These are phyloP conservation scores for Cercospora sp. DNA, from an alignment of 2,329 filamentous ascomycete species.

Conservation along the genomic window DNA sequence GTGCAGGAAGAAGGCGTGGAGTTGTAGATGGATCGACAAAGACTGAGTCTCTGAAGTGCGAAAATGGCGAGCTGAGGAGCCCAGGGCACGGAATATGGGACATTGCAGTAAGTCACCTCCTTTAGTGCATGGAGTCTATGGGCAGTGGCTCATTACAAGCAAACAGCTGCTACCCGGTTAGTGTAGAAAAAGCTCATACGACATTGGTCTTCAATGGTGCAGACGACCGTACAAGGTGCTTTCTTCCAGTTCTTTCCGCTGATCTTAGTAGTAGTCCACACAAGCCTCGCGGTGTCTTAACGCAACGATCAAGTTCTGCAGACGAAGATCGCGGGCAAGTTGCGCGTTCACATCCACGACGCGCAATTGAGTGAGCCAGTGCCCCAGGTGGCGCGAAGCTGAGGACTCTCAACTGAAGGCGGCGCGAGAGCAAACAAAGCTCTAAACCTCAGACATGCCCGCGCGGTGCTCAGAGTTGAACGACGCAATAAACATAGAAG, in stretches of 20 bases:
- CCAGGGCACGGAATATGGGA: neutral
- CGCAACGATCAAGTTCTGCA: neutral
- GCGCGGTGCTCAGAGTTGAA: neutral
- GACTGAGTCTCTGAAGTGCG: neutral
- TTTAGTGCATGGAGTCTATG: neutral
- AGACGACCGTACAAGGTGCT: neutral
- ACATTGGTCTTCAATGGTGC: neutral
- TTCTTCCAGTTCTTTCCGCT: neutral
- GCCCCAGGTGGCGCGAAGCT: neutral
- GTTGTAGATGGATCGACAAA: neutral
- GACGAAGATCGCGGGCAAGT: neutral
- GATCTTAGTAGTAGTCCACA: neutral
- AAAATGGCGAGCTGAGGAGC: neutral
- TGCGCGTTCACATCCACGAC: neutral
- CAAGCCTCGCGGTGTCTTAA: neutral
- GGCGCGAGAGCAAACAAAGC: neutral
- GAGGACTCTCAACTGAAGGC: neutral
- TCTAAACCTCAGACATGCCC: neutral
- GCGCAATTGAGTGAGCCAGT: neutral
- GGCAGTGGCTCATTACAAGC: neutral
- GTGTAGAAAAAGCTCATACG: neutral
- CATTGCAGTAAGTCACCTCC: neutral
- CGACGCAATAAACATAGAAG: neutral
- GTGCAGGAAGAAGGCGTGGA: constrained; percentile 11
- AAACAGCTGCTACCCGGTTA: neutral